These are phyloP conservation scores for Arachis stenosperma DNA, from an alignment of 306 rosid genomes.

Conservation along the genomic window DNA sequence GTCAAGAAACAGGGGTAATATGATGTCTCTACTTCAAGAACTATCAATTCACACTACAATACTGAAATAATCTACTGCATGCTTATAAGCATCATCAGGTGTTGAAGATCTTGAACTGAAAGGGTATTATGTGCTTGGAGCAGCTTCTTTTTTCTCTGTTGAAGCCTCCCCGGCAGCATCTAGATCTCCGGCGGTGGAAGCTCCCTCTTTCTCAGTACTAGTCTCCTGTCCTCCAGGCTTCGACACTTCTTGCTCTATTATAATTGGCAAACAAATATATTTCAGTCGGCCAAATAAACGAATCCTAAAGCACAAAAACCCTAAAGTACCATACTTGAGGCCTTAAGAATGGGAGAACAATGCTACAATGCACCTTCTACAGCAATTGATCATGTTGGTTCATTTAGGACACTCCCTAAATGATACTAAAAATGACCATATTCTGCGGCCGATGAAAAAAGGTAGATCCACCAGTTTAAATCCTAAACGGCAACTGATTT, in stretches of 20 bases:
- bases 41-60: conserved; percentile 39
- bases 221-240: conserved; percentile 48
- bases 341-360: neutral
- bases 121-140: conserved; percentile 57
- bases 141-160: conserved; percentile 63
- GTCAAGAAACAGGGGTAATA: conserved; percentile 30
- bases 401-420: too few species aligned
- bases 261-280: neutral
- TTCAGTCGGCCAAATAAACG: conserved; percentile 5
- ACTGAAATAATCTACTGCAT: conserved; percentile 40
- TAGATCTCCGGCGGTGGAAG: conserved; percentile 19
- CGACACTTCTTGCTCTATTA: conserved; percentile 61
- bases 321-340: neutral
- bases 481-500: neutral
- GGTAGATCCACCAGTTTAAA: neutral
- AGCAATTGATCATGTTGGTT: too few species aligned
- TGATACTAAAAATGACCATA: too few species aligned
- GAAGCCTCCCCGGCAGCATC: conserved; percentile 44
- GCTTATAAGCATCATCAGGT: conserved; percentile 45
- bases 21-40: conserved; percentile 35
- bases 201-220: neutral
- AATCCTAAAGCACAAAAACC: neutral
- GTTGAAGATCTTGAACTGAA: conserved; percentile 28
- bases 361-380: too few species aligned
- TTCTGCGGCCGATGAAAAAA: neutral